phyloP scores from a whole-genome alignment of 192 early-diverging fungal species.

The Coemansia sp. region DNA sequence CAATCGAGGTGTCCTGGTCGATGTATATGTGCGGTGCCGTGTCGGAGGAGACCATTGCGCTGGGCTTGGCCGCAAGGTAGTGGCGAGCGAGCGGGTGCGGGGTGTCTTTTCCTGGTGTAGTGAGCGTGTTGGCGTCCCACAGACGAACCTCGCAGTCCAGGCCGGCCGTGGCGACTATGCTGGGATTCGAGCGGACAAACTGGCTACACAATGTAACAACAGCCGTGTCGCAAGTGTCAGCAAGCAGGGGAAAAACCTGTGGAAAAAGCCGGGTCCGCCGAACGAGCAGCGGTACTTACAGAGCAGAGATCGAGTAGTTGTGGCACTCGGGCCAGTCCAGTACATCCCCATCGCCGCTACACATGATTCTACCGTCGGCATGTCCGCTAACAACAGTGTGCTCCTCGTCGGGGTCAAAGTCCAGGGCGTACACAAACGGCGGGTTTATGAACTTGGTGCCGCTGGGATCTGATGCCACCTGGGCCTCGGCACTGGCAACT shows the following conservation, averaged over 20 bases:
- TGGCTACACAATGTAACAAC: constrained; percentile 13
- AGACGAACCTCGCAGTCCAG: constrained; percentile 25
- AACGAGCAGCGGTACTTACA: constrained; percentile 9
- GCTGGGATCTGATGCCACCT: not conserved
- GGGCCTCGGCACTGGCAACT: not conserved
- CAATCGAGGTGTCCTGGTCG: constrained; percentile 17
- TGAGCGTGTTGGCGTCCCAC: constrained; percentile 27
- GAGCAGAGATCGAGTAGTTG: constrained; percentile 37
- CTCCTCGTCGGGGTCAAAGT: constrained; percentile 15
- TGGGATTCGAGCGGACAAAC: constrained; percentile 27
- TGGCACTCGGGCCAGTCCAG: constrained; percentile 23
- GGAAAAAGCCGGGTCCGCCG: not conserved
- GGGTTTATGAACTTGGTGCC: constrained; percentile 25
- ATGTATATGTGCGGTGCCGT: constrained; percentile 10
- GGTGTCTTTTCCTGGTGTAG: not conserved
- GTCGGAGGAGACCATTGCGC: constrained; percentile 15
- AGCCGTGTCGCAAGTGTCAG: too few relatives aligned
- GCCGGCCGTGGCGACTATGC: constrained; percentile 31
- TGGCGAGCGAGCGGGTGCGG: not conserved
- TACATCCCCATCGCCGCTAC: constrained; percentile 1
- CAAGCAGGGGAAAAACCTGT: too few relatives aligned
- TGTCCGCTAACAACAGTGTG: constrained; percentile 33
- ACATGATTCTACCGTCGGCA: constrained; percentile 44
- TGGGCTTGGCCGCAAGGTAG: constrained; percentile 17
- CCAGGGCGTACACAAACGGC: constrained; percentile 41